Conservation (phyloP, 2,329 filamentous ascomycete genomes). For the Pestalotiopsis sp. region DNA sequence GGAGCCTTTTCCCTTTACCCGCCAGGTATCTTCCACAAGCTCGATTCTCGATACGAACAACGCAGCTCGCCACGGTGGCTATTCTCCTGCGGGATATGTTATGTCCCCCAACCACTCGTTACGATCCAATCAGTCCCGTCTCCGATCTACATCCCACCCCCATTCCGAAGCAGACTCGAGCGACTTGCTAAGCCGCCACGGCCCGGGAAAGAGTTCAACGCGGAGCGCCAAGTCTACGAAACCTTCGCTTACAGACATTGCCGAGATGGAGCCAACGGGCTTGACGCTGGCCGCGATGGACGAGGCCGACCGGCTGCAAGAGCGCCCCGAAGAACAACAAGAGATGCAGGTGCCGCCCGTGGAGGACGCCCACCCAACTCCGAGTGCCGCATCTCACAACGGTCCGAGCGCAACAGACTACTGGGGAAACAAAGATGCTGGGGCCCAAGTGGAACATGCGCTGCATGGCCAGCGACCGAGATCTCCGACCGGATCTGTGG, state of each 20-base stretch:
- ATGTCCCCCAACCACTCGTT: conserved; percentile 69
- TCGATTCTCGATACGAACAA: conserved; percentile 74
- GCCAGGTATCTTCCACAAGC: conserved; percentile 49
- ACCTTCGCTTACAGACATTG: conserved; percentile 57
- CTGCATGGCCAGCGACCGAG: conserved; percentile 39
- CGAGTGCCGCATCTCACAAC: conserved; percentile 29
- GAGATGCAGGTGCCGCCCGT: conserved; percentile 22
- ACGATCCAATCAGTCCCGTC: conserved; percentile 47
- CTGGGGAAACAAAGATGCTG: conserved; percentile 30
- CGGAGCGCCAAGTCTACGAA: conserved; percentile 52
- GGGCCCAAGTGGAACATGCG: conserved; percentile 21
- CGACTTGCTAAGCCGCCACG: conserved; percentile 50
- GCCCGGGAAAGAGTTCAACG: conserved; percentile 56
- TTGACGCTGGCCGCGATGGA: conserved; percentile 56
- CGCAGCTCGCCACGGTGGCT: conserved; percentile 68
- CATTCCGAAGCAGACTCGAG: conserved; percentile 41
- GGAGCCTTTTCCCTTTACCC: conserved; percentile 34
- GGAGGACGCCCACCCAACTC: conserved; percentile 29
- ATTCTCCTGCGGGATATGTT: conserved; percentile 69
- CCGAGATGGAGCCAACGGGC: conserved; percentile 56
- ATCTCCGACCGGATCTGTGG: conserved; percentile 55
- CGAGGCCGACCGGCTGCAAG: conserved; percentile 49
- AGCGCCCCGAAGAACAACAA: conserved; percentile 39
- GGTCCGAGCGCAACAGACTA: conserved; percentile 27
- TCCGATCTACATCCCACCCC: conserved; percentile 57